Evolutionary conservation across 352 stramenopile species (phyloP).

Genomic region (Phytophthora citricola): DNA sequence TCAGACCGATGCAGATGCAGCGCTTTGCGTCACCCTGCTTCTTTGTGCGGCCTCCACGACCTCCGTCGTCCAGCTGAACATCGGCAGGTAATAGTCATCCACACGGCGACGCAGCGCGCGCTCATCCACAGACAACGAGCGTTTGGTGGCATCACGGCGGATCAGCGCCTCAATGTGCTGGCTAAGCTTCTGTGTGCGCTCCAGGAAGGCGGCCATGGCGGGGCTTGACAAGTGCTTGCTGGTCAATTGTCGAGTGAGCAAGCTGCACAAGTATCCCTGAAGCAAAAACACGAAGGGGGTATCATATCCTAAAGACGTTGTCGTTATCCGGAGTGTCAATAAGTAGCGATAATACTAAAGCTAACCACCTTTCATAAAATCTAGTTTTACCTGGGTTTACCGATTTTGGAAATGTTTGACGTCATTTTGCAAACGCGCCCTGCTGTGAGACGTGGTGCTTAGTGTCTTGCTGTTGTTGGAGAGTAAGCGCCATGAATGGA

Average conservation of each 20-base stretch:
- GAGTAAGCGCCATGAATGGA: too few species aligned
- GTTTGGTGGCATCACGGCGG: slow-evolving; percentile 45
- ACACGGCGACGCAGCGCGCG: slow-evolving; percentile 54
- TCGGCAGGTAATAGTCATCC: slow-evolving; percentile 78
- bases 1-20: slow-evolving; percentile 81
- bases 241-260: slow-evolving; percentile 17
- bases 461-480: too few species aligned
- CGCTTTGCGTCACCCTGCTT: slow-evolving; percentile 23
- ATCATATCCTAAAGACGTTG: too few species aligned
- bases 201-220: slow-evolving; percentile 22
- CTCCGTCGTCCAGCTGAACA: slow-evolving; percentile 76
- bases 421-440: too few species aligned
- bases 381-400: too few species aligned
- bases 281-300: not conserved
- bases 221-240: too few species aligned
- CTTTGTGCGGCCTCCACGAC: slow-evolving; percentile 49
- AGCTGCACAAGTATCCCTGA: not conserved
- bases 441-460: too few species aligned
- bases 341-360: too few species aligned
- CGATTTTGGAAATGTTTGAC: too few species aligned
- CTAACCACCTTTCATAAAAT: too few species aligned
- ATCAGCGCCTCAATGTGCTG: slow-evolving; percentile 65
- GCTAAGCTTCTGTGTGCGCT: slow-evolving; percentile 42
- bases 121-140: slow-evolving; percentile 42
- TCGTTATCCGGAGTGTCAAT: too few species aligned